Evolutionary conservation across 2,329 filamentous ascomycete genomes (phyloP).

Genomic region (Colletotrichum plurivorum): DNA sequence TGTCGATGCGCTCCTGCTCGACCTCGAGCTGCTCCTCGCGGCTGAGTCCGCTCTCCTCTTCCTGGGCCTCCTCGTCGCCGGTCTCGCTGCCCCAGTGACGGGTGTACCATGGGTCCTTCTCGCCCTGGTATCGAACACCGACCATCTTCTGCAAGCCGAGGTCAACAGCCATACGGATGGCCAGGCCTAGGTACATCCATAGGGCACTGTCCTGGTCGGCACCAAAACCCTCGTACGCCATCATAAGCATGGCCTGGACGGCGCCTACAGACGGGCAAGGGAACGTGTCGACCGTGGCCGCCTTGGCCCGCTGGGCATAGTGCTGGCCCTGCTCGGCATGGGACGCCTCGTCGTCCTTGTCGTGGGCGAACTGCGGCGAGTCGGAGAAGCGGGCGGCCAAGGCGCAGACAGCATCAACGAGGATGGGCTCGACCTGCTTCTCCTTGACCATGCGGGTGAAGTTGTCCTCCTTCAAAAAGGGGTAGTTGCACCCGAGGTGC

Average conservation of each 20-base stretch:
- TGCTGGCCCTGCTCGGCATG: conserved; percentile 80
- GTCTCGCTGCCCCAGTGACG: conserved; percentile 55
- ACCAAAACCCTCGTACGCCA: conserved; percentile 92
- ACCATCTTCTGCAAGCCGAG: conserved; percentile 86
- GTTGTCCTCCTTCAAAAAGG: conserved; percentile 81
- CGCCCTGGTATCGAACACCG: conserved; percentile 75
- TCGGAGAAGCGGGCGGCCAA: conserved; percentile 86
- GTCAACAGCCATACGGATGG: conserved; percentile 86
- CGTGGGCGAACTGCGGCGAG: conserved; percentile 63
- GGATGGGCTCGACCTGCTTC: conserved; percentile 85
- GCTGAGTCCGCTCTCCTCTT: conserved; percentile 57
- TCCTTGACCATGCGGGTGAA: conserved; percentile 84
- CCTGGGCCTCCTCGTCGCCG: conserved; percentile 51
- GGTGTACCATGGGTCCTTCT: conserved; percentile 64
- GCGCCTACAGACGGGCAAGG: conserved; percentile 86
- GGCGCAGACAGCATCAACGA: conserved; percentile 89
- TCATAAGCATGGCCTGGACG: conserved; percentile 85
- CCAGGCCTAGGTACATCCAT: conserved; percentile 94
- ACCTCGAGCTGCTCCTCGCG: conserved; percentile 73
- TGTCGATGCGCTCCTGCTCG: conserved; percentile 87
- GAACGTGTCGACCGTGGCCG: conserved; percentile 86
- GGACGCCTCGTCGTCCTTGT: conserved; percentile 62
- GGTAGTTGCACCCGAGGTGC: conserved; percentile 88
- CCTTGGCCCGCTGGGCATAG: conserved; percentile 86
- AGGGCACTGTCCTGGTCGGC: conserved; percentile 89